Conservation (phyloP, 1,139 yeast species). For the Lodderomyces elongisporus region DNA sequence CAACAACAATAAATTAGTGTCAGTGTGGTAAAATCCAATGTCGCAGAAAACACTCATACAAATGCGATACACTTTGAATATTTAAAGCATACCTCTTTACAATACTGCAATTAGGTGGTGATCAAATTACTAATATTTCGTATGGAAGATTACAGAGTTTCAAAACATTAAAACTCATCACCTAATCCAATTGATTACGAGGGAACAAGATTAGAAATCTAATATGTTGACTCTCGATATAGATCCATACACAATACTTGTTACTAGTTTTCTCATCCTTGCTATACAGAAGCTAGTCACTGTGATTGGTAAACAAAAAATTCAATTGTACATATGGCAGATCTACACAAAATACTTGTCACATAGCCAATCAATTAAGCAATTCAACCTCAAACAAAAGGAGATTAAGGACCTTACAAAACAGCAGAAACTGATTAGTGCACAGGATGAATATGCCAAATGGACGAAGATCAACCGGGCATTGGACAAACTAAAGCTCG, state of each 20-base stretch:
- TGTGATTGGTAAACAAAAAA: conserved; percentile 29
- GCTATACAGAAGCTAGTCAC: conserved; percentile 26
- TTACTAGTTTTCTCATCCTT: conserved; percentile 27
- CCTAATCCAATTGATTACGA: too few relatives aligned
- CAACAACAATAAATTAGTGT: too few relatives aligned
- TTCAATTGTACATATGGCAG: conserved; percentile 39
- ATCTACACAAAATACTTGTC: conserved; percentile 6
- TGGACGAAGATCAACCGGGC: conserved; percentile 91
- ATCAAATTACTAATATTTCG: too few relatives aligned
- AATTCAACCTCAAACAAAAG: conserved; percentile 33
- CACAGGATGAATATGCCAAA: conserved; percentile 91
- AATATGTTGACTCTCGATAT: conserved; percentile 17
- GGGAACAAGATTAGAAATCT: too few relatives aligned
- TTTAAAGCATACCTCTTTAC: too few relatives aligned
- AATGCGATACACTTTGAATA: too few relatives aligned
- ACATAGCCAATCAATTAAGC: conserved; percentile 17
- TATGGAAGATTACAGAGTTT: too few relatives aligned
- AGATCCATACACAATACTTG: conserved; percentile 27
- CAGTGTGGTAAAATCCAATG: too few relatives aligned
- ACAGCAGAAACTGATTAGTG: conserved; percentile 61
- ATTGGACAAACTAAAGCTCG: conserved; percentile 52
- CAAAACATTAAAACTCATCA: too few relatives aligned
- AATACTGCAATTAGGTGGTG: too few relatives aligned
- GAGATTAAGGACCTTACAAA: conserved; percentile 46
- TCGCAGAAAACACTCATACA: too few relatives aligned